Base-by-base conservation (phyloP, 495 filamentous ascomycete genomes). In the Aspergillus sclerotioniger region DNA sequence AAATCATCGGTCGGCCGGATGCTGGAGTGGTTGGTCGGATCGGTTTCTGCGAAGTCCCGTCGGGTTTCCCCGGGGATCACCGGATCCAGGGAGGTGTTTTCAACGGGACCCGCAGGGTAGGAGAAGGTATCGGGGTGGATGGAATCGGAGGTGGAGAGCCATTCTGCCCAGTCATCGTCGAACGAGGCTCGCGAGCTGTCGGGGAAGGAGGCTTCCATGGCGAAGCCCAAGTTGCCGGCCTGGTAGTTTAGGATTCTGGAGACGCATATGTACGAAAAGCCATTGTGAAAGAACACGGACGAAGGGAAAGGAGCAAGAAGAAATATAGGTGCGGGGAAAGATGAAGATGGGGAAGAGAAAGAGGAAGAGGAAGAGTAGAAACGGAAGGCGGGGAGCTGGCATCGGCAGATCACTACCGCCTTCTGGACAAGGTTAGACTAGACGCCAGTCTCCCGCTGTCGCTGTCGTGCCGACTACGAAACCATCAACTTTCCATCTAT, bases 1-100 rank as follows among this genome's bases (percentile, higher is more conserved):
- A 74, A 63, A 6, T 49, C 53, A 7, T 49, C 33, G 4, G 5
- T 21, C n/a, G 55, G 10, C 8, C 45, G 46, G 13, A 41, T 5
- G 33, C 9, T 7, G 45, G 46, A 25, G 20, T 33, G 15, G 3
- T 15, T 32, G 54, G 13, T 28, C 13, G 19, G 25, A 25, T 17
- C 20, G 33, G 13, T 35, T 8, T 13, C 1, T 13, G 9, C 1
- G 12, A 6, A 13, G 13, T n/a, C 5, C 37, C 12, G 37, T 41
- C 37, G 7, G 37, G 1, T 41, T 41, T n/a, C n/a, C n/a, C n/a
- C 7, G 37, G 37, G 37, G 37, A 41, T 9, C 37, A 6, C 8
- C 15, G 12, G 37, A 41, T 12, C 12, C 6, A 41, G 8, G 12
- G 6, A 6, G 3, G 9, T 7, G n/a, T n/a, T 3, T 4, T 1